Evolutionary conservation across 495 filamentous ascomycete genomes (phyloP).

Genomic region (Cenococcum geophilum): DNA sequence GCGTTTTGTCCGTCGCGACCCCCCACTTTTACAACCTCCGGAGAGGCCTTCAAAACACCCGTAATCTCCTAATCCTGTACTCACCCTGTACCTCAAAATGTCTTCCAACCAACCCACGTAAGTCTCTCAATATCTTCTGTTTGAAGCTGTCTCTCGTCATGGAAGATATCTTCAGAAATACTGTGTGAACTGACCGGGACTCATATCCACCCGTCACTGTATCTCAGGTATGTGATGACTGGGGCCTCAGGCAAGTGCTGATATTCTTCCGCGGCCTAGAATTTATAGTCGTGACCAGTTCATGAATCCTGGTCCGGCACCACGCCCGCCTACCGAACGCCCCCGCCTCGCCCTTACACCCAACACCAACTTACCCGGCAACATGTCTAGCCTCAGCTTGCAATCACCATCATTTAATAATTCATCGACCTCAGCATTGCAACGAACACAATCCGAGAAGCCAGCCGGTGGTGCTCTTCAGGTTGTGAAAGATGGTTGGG

Average conservation of each 20-base stretch:
- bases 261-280: constrained; percentile 25
- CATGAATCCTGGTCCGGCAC: constrained; percentile 95
- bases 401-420: constrained; percentile 60
- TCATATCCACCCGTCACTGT: background rate
- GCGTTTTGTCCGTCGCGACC: constrained; percentile 11
- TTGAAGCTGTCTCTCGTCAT: no score
- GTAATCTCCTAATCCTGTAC: background rate
- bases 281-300: constrained; percentile 52
- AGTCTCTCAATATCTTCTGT: background rate
- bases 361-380: constrained; percentile 64
- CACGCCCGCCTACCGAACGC: constrained; percentile 78
- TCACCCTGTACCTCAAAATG: background rate
- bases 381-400: constrained; percentile 67
- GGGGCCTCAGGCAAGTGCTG: constrained; percentile 1
- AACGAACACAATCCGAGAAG: constrained; percentile 53
- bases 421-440: constrained; percentile 51
- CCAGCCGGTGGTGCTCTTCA: constrained; percentile 51
- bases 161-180: no score
- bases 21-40: constrained; percentile 22
- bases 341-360: constrained; percentile 71
- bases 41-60: background rate
- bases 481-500: constrained; percentile 85
- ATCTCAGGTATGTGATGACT: background rate
- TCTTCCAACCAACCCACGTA: constrained; percentile 1
- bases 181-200: background rate